Evolutionary conservation across 2,329 filamentous ascomycete species (phyloP).

Genomic region (Ophiosphaerella herpotricha): DNA sequence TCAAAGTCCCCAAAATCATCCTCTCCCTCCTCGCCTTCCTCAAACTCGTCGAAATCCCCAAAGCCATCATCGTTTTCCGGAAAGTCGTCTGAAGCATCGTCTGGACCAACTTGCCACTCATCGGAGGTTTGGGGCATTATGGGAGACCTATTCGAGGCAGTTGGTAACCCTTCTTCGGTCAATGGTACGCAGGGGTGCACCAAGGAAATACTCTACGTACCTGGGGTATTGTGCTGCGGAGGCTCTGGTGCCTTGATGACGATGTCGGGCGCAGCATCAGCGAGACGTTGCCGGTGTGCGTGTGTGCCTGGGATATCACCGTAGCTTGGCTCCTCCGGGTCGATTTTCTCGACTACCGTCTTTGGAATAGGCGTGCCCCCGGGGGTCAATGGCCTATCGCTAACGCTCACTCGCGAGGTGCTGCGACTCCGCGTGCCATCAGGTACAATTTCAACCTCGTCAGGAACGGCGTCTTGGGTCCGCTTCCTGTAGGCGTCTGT

Average conservation of each 20-base stretch:
- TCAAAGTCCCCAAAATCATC: slow-evolving; percentile 60
- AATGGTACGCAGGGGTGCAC: slow-evolving; percentile 58
- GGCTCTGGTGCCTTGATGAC: slow-evolving; percentile 56
- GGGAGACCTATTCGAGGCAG: slow-evolving; percentile 57
- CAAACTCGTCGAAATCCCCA: slow-evolving; percentile 68
- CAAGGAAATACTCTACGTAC: slow-evolving; percentile 58
- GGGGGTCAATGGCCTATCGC: slow-evolving; percentile 55
- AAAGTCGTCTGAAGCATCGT: slow-evolving; percentile 23
- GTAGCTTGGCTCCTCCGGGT: slow-evolving; percentile 60
- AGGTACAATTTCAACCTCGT: slow-evolving; percentile 64
- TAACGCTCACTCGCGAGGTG: slow-evolving; percentile 46
- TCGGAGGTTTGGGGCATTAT: slow-evolving; percentile 32
- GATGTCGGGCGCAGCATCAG: slow-evolving; percentile 64
- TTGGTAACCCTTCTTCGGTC: slow-evolving; percentile 65
- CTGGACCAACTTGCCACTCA: slow-evolving; percentile 12
- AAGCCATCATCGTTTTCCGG: slow-evolving; percentile 52
- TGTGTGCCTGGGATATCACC: slow-evolving; percentile 66
- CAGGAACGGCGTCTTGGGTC: slow-evolving; percentile 64
- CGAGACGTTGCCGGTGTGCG: slow-evolving; percentile 60
- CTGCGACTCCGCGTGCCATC: slow-evolving; percentile 47
- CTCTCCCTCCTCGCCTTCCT: slow-evolving; percentile 53
- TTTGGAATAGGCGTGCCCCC: slow-evolving; percentile 60
- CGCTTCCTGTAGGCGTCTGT: slow-evolving; percentile 64
- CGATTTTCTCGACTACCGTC: slow-evolving; percentile 66
- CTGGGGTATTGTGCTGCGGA: slow-evolving; percentile 53